These are phyloP conservation scores for Sarocladiaceae sp. DNA, from an alignment of 2,329 filamentous ascomycete genomes.

Conservation along the genomic window DNA sequence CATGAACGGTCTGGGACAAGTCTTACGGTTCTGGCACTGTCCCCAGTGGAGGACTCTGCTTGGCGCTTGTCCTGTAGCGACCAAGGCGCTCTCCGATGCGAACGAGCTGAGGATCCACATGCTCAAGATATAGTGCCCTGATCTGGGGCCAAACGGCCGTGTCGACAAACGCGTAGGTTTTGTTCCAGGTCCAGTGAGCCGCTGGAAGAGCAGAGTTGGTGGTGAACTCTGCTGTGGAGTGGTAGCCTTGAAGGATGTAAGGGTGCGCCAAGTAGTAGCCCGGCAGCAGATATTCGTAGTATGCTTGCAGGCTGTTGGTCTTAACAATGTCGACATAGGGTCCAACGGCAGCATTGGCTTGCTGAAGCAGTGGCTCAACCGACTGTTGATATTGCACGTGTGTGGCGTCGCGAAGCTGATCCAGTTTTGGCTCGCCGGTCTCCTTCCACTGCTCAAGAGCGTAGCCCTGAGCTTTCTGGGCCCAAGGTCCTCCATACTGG, in stretches of 20 bases:
- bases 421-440: conserved; percentile 67
- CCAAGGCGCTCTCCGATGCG: conserved; percentile 88
- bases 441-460: conserved; percentile 70
- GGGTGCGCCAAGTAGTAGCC: conserved; percentile 69
- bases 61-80: conserved; percentile 49
- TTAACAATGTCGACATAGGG: conserved; percentile 69
- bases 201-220: conserved; percentile 67
- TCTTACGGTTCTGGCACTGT: not conserved
- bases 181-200: conserved; percentile 62
- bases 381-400: conserved; percentile 62
- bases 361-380: conserved; percentile 68
- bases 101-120: conserved; percentile 90
- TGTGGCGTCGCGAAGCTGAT: conserved; percentile 54
- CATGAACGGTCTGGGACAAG: not conserved
- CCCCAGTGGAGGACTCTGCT: conserved; percentile 18
- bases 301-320: conserved; percentile 59
- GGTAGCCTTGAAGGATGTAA: conserved; percentile 64
- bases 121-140: conserved; percentile 75
- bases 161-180: conserved; percentile 64
- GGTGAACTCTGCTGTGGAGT: conserved; percentile 58
- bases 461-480: conserved; percentile 61
- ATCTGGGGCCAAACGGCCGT: conserved; percentile 76
- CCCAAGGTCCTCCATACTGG: conserved; percentile 68
- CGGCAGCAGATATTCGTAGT: conserved; percentile 67
- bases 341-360: conserved; percentile 46